Conservation (phyloP, 148 eudicot genomes). For the Suaeda aralocaspica region DNA sequence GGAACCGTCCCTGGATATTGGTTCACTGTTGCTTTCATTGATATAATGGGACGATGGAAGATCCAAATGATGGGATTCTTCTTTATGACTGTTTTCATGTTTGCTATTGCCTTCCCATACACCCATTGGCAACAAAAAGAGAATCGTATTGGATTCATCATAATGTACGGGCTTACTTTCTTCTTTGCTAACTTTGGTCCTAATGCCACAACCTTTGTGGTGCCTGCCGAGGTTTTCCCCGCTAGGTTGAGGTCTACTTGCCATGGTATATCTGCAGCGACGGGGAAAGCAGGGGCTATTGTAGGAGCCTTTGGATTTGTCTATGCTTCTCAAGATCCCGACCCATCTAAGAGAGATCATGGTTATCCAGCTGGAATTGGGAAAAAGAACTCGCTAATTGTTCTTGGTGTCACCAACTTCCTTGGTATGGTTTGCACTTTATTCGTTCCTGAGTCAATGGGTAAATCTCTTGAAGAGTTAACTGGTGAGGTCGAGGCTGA, state of each 20-base stretch:
- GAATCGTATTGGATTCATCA: slow-evolving; percentile 44
- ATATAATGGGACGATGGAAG: slow-evolving; percentile 45
- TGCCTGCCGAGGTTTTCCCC: slow-evolving; percentile 60
- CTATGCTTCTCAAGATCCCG: slow-evolving; percentile 38
- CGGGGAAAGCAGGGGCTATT: slow-evolving; percentile 61
- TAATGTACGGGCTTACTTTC: slow-evolving; percentile 51
- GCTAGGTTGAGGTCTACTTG: slow-evolving; percentile 57
- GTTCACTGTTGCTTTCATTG: slow-evolving; percentile 57
- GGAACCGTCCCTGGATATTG: slow-evolving; percentile 72
- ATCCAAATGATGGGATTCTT: slow-evolving; percentile 60
- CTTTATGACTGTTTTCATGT: slow-evolving; percentile 75
- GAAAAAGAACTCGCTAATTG: slow-evolving; percentile 39
- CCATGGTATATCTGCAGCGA: slow-evolving; percentile 62
- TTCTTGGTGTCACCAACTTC: slow-evolving; percentile 39
- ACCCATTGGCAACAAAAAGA: slow-evolving; percentile 35
- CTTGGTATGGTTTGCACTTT: slow-evolving; percentile 47
- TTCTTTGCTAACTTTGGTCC: slow-evolving; percentile 70
- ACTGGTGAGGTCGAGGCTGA: slow-evolving; percentile 27
- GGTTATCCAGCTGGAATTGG: slow-evolving; percentile 62
- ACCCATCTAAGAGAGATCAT: slow-evolving; percentile 29
- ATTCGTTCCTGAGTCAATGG: slow-evolving; percentile 50
- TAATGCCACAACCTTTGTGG: slow-evolving; percentile 55
- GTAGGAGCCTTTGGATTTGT: slow-evolving; percentile 57
- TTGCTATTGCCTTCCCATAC: slow-evolving; percentile 61
- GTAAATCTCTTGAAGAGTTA: slow-evolving; percentile 50